phyloP scores from a whole-genome alignment of 257 asterid species.

The Fraxinus quadrangulata region DNA sequence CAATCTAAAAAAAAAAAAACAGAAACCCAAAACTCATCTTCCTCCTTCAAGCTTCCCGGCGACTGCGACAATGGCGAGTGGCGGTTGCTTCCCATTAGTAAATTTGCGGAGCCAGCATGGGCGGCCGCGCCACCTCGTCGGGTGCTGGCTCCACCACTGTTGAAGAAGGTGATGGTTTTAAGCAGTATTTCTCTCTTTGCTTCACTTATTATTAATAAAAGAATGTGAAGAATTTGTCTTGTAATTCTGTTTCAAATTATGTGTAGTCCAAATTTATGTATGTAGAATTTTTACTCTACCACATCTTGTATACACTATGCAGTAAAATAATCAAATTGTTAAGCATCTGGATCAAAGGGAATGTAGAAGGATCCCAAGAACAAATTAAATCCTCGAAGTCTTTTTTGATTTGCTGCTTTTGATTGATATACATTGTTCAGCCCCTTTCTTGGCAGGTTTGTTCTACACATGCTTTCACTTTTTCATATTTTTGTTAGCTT shows the following conservation, averaged over 20 bases:
- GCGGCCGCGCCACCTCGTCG: too few relatives aligned
- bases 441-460: not conserved
- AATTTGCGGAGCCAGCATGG: too few relatives aligned
- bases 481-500: not conserved
- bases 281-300: constrained; percentile 1
- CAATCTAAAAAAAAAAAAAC: too few relatives aligned
- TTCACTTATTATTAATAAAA: not conserved
- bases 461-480: too few relatives aligned
- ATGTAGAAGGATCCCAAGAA: not conserved
- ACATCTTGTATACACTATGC: constrained; percentile 15
- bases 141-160: too few relatives aligned
- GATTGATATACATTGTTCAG: not conserved
- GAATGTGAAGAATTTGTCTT: not conserved
- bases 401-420: not conserved
- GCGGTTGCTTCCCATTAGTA: too few relatives aligned
- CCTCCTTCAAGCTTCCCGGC: too few relatives aligned
- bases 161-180: not conserved
- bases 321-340: not conserved
- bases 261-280: constrained; percentile 9
- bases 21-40: too few relatives aligned
- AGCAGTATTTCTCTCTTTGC: constrained; percentile 6
- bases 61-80: too few relatives aligned
- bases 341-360: not conserved
- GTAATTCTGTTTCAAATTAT: constrained; percentile 1
- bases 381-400: not conserved